Evolutionary conservation across 2,329 filamentous ascomycete species (phyloP).

Genomic region (Chrysoporthe deuterocubensis): DNA sequence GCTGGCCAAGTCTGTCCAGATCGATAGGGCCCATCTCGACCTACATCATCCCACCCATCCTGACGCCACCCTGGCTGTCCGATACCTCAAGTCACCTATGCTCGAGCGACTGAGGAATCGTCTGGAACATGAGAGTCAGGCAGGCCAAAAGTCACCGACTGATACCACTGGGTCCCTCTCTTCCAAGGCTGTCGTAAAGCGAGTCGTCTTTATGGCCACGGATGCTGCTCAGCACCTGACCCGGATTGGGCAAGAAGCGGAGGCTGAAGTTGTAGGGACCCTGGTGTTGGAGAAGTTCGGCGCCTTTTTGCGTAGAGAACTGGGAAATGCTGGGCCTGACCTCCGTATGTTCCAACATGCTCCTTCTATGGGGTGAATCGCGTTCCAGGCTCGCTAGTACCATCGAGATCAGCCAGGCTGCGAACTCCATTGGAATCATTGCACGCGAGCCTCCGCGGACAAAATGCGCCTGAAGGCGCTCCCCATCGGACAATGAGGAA

Average conservation of each 20-base stretch:
- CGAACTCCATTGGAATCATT: not conserved
- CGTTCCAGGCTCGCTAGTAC: not conserved
- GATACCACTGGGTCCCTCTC: slow-evolving; percentile 32
- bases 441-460: not conserved
- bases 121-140: slow-evolving; percentile 34
- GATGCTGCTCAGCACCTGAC: slow-evolving; percentile 53
- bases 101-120: slow-evolving; percentile 31
- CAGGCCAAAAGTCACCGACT: slow-evolving; percentile 1
- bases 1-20: slow-evolving; percentile 41
- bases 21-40: slow-evolving; percentile 58
- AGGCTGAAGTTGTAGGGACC: slow-evolving; percentile 44
- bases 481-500: not conserved
- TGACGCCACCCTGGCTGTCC: slow-evolving; percentile 50
- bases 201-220: slow-evolving; percentile 46
- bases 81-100: slow-evolving; percentile 33
- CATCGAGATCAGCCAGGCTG: not conserved
- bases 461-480: not conserved
- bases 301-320: slow-evolving; percentile 11
- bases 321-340: not conserved
- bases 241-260: slow-evolving; percentile 43
- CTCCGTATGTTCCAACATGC: slow-evolving; percentile 9
- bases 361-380: not conserved
- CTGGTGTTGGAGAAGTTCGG: slow-evolving; percentile 39
- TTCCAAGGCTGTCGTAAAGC: slow-evolving; percentile 31
- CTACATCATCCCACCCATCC: slow-evolving; percentile 59